Conservation (phyloP, 2,329 filamentous ascomycete species). For the Fonsecaea monophora region DNA sequence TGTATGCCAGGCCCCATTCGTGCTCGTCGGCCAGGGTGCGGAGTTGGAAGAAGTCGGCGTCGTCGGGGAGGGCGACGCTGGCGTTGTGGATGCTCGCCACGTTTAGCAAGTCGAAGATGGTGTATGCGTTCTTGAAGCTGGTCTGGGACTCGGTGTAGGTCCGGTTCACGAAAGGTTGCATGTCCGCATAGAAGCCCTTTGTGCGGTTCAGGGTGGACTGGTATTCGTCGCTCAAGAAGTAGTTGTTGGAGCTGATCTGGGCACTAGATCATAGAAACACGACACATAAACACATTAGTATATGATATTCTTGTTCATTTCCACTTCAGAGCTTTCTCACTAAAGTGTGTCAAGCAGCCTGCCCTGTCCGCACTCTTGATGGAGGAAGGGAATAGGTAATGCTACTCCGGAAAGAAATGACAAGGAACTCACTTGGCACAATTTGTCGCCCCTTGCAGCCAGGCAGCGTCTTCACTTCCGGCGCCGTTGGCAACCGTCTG, state of each 20-base stretch:
- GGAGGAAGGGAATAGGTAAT: too few species aligned
- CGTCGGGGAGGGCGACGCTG: constrained; percentile 63
- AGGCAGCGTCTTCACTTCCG: constrained; percentile 64
- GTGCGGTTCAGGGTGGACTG: constrained; percentile 56
- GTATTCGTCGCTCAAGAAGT: constrained; percentile 62
- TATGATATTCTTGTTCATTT: background rate
- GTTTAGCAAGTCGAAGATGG: constrained; percentile 70
- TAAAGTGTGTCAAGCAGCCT: background rate
- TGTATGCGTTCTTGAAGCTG: constrained; percentile 68
- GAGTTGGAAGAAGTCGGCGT: constrained; percentile 70
- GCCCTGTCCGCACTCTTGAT: background rate
- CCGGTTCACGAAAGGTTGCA: constrained; percentile 60
- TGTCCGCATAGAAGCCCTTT: constrained; percentile 59
- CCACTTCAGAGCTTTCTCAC: background rate
- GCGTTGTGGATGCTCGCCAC: constrained; percentile 68
- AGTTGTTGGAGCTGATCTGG: constrained; percentile 64
- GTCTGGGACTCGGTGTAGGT: constrained; percentile 58
- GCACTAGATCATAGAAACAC: background rate
- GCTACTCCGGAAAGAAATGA: background rate
- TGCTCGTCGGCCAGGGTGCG: constrained; percentile 77
- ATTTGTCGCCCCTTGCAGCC: constrained; percentile 64
- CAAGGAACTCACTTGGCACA: constrained; percentile 51
- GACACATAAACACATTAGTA: background rate
- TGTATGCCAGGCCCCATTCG: constrained; percentile 84
- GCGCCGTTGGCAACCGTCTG: constrained; percentile 65